phyloP scores from a whole-genome alignment of 164 flowering plant species.

The Warburgia ugandensis region DNA sequence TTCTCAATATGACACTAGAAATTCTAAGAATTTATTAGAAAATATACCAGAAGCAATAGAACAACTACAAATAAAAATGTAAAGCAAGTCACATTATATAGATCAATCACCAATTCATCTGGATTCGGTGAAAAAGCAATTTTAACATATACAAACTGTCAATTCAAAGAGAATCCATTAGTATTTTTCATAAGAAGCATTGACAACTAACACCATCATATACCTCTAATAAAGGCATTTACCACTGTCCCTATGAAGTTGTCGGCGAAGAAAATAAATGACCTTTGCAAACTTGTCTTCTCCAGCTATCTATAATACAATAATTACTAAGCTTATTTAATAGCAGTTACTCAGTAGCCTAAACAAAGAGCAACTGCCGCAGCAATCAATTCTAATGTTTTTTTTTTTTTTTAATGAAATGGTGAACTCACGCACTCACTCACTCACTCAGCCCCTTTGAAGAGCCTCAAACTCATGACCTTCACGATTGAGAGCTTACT shows the following conservation, averaged over 20 bases:
- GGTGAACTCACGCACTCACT: too few relatives aligned
- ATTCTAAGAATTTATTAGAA: too few relatives aligned
- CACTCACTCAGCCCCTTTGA: too few relatives aligned
- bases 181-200: not conserved
- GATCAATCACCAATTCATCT: slow-evolving; percentile 78
- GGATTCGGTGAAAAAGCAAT: slow-evolving; percentile 96
- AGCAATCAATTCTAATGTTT: not conserved
- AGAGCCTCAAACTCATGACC: too few relatives aligned
- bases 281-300: slow-evolving; percentile 85
- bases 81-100: slow-evolving; percentile 57
- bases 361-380: not conserved
- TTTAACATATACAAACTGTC: slow-evolving; percentile 86
- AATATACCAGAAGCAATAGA: too few relatives aligned
- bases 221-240: slow-evolving; percentile 7
- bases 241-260: slow-evolving; percentile 83
- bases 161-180: slow-evolving; percentile 3
- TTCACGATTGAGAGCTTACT: too few relatives aligned
- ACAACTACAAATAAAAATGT: not conserved
- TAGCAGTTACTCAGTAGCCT: too few relatives aligned
- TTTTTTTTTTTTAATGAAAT: too few relatives aligned
- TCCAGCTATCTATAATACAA: slow-evolving; percentile 53
- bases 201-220: not conserved
- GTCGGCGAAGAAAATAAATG: slow-evolving; percentile 81
- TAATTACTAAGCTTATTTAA: too few relatives aligned
- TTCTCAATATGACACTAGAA: too few relatives aligned